These are phyloP conservation scores for Mycena citricolor DNA, from an alignment of 1,284 basidiomycete genomes.

Conservation along the genomic window DNA sequence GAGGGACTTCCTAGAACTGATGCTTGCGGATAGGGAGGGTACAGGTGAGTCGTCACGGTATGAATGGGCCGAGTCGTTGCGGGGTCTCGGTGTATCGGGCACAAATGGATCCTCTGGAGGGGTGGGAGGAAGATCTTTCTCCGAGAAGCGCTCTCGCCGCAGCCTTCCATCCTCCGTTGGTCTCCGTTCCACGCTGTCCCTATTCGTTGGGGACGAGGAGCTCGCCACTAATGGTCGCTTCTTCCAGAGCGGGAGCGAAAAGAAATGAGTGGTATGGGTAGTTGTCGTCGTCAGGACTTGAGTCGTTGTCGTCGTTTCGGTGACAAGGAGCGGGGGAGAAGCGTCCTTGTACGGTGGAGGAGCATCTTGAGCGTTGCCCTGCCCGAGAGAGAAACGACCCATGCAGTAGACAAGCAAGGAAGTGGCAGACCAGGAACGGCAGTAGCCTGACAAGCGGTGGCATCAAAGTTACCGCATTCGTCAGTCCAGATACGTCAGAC, in stretches of 20 bases:
- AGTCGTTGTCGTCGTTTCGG: constrained; percentile 52
- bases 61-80: constrained; percentile 3
- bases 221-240: constrained; percentile 49
- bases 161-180: constrained; percentile 25
- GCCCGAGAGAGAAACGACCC: constrained; percentile 22
- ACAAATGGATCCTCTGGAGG: constrained; percentile 38
- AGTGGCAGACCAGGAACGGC: constrained; percentile 17
- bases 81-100: constrained; percentile 7
- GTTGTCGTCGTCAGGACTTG: constrained; percentile 51
- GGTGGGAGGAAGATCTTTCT: constrained; percentile 70
- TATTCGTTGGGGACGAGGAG: too few species aligned
- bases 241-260: constrained; percentile 65
- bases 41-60: constrained; percentile 9
- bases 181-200: too few species aligned
- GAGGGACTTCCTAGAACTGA: constrained; percentile 23
- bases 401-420: constrained; percentile 4
- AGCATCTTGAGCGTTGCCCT: constrained; percentile 29
- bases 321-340: constrained; percentile 39
- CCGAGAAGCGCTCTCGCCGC: constrained; percentile 32
- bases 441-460: constrained; percentile 4
- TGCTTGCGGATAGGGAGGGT: constrained; percentile 12
- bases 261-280: constrained; percentile 56
- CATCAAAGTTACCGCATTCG: background rate
- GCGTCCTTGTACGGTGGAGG: constrained; percentile 43
- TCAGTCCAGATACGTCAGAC: too few species aligned